Evolutionary conservation across 805 yeast genomes (phyloP), one percentile per base, ranked within the genome.

Genomic region (Brettanomyces sp.): DNA sequence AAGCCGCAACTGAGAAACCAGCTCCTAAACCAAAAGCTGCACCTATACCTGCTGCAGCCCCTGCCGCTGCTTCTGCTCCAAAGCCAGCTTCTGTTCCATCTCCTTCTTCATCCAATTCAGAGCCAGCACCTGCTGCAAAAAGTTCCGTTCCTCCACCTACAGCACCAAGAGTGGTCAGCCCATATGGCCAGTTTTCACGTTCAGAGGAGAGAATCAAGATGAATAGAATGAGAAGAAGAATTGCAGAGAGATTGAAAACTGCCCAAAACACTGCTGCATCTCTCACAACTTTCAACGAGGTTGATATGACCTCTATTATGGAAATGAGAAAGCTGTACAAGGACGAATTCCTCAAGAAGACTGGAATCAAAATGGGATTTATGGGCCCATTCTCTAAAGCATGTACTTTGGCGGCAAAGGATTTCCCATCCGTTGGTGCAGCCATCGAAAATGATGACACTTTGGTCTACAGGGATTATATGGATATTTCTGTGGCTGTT

Each of bases 201-300:
- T 68, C 72, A 51, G 98, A 93, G 72, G 85, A 82, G 64, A 80
- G 89, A 66, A 95, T 93, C 53, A 91, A 91, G 77, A 91, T 91
- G 98, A 93, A 90, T 82, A 86, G 99, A 76, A 93, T 91, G 98
- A 85, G 99, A 73, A 70, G 87, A 72, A 87, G 99, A 77, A 93
- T 93, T 56, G 96, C 99, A 50, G 98, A 91, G 76, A 87, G 99
- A 73, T 84, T 91, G 65, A 91, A 91, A 87, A 98, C 93, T 76
- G 86, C 98, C 34, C 99, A 91, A 73, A 93, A 93, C 77, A 90
- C 98, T 47, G 95, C 98, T 55, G 99, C 99, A 36, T 87, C 98
- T 41, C 79, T 91, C 64, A 91, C 99, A 47, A 91, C 99, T 43
- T 91, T 91, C 79, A 91, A 91, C 72, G 99, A 91, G 74, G 95